Evolutionary conservation across 805 yeast species (phyloP).

Genomic region (Cyberlindnera maritima): DNA sequence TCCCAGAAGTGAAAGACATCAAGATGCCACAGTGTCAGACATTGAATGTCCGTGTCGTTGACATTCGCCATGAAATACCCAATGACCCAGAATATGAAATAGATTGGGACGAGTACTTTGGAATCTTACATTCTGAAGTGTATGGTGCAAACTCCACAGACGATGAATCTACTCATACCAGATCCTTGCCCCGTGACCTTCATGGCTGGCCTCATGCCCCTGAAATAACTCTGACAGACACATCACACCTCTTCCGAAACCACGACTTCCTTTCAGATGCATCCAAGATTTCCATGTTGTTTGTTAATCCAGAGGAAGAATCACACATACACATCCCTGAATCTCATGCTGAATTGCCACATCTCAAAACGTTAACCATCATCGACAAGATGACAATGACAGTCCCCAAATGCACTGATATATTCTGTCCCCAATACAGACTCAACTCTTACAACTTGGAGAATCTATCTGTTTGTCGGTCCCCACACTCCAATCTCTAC

Average conservation of each 20-base stretch:
- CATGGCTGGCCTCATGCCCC: slow-evolving; percentile 10
- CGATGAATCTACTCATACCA: too few relatives aligned
- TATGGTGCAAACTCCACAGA: neutral
- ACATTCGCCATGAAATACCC: neutral
- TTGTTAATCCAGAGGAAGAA: neutral
- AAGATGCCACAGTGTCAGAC: neutral
- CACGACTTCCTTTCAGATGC: neutral
- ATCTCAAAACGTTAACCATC: slow-evolving; percentile 1
- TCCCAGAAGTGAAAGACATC: slow-evolving; percentile 1
- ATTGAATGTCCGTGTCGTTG: neutral
- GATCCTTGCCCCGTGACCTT: neutral
- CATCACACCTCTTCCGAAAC: slow-evolving; percentile 1
- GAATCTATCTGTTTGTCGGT: neutral
- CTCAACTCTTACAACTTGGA: slow-evolving; percentile 1
- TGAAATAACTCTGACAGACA: slow-evolving; percentile 3
- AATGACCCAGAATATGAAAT: neutral
- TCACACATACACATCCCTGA: neutral
- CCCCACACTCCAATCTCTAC: neutral
- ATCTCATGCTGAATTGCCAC: neutral
- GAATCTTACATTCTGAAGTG: neutral
- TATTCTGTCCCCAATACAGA: slow-evolving; percentile 1
- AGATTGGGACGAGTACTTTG: slow-evolving; percentile 2
- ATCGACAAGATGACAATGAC: neutral
- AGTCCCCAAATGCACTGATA: neutral
- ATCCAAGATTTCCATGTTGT: neutral